Evolutionary conservation across 306 rosid genomes (phyloP).

Genomic region (Fagus crenata): DNA sequence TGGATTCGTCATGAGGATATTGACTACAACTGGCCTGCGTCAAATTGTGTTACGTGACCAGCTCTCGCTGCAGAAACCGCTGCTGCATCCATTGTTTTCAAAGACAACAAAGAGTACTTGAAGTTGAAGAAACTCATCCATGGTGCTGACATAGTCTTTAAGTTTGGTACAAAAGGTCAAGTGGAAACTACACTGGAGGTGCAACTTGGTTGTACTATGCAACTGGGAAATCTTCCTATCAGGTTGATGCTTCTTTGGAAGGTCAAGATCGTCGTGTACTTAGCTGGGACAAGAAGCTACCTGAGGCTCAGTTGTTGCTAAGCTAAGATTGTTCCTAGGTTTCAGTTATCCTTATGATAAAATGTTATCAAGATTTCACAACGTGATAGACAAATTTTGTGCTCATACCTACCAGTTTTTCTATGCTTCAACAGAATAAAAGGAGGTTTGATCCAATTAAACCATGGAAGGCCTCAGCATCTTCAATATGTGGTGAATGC

Average conservation of each 20-base stretch:
- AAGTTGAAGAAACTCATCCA: constrained; percentile 58
- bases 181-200: constrained; percentile 66
- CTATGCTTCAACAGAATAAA: constrained; percentile 15
- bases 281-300: constrained; percentile 60
- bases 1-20: constrained; percentile 61
- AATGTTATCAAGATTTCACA: neutral
- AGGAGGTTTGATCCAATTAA: constrained; percentile 20
- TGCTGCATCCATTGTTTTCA: constrained; percentile 70
- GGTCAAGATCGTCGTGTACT: constrained; percentile 51
- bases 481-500: constrained; percentile 6
- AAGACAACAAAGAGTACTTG: constrained; percentile 70
- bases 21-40: constrained; percentile 52
- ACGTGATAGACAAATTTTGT: neutral
- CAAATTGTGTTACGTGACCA: constrained; percentile 37
- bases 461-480: neutral
- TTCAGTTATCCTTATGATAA: neutral
- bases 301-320: neutral
- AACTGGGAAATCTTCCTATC: constrained; percentile 48
- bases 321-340: neutral
- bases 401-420: constrained; percentile 1
- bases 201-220: constrained; percentile 62
- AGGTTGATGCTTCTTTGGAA: constrained; percentile 57
- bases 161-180: constrained; percentile 39
- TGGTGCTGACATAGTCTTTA: constrained; percentile 58
- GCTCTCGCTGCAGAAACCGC: constrained; percentile 80